Conservation (phyloP, 257 asterid species). For the Echium plantagineum region DNA sequence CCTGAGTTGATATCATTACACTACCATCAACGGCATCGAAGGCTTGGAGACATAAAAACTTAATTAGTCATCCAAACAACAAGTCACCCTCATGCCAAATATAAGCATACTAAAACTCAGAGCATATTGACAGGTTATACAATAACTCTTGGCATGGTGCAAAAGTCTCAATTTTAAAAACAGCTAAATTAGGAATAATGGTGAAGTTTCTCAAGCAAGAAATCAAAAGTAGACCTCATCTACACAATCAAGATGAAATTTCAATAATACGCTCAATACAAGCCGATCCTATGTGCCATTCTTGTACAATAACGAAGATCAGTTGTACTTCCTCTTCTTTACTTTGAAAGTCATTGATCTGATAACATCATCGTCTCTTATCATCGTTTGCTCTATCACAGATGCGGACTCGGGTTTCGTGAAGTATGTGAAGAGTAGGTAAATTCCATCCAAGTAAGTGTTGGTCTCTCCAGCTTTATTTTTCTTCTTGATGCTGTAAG, state of each 20-base stretch:
- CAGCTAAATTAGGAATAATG: background rate
- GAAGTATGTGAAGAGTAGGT: slow-evolving; percentile 82
- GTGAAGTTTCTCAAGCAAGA: background rate
- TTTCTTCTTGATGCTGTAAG: slow-evolving; percentile 69
- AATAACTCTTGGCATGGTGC: background rate
- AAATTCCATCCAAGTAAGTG: slow-evolving; percentile 87
- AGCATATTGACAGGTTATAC: no score
- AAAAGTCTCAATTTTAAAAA: background rate
- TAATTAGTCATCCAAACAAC: no score
- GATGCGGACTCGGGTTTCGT: slow-evolving; percentile 73
- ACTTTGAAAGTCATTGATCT: slow-evolving; percentile 74
- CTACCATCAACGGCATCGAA: no score
- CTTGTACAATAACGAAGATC: background rate
- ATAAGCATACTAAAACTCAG: no score
- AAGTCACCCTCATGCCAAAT: no score
- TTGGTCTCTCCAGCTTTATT: slow-evolving; percentile 90
- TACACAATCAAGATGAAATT: background rate
- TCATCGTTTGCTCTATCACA: slow-evolving; percentile 36
- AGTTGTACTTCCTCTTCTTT: slow-evolving; percentile 51
- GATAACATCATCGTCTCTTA: slow-evolving; percentile 62
- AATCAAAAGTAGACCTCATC: background rate
- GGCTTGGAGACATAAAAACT: no score
- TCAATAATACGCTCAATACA: background rate
- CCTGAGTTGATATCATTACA: no score
- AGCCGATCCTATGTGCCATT: slow-evolving; percentile 7